A percentile compares a stretch with the other conserved stretches of the same genome.
These are phyloP conservation scores for Aspergillus cejpii DNA, from an alignment of 2,329 filamentous ascomycete genomes.

Conservation along the genomic window DNA sequence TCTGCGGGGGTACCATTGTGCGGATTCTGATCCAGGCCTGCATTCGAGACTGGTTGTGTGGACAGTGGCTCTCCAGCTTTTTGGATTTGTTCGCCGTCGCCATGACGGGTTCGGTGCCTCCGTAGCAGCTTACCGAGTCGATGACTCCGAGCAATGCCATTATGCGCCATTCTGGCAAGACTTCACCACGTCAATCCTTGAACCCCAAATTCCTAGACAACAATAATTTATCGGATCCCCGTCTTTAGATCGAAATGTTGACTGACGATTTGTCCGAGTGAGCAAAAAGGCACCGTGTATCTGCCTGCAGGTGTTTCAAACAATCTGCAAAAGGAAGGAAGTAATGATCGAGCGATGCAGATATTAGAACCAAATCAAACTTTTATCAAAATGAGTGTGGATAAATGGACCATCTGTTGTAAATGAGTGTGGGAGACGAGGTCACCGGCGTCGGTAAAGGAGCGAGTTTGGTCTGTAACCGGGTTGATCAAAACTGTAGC, in stretches of 20 bases:
- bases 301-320: conserved; percentile 12
- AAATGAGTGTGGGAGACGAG: no score
- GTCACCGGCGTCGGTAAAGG: no score
- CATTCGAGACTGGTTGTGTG: not conserved
- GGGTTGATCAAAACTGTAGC: conserved; percentile 1
- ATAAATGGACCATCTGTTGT: conserved; percentile 2
- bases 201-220: not conserved
- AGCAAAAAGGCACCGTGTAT: conserved; percentile 4
- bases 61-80: not conserved
- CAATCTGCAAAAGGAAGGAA: conserved; percentile 4
- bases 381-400: conserved; percentile 5
- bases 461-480: conserved; percentile 4
- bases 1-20: not conserved
- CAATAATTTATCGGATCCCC: not conserved
- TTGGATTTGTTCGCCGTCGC: not conserved
- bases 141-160: conserved; percentile 11
- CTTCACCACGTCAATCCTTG: not conserved
- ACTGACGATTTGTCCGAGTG: not conserved
- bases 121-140: conserved; percentile 11
- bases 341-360: not conserved
- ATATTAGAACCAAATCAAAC: not conserved
- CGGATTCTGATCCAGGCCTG: not conserved
- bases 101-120: conserved; percentile 1
- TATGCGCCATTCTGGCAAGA: conserved; percentile 14
- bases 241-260: not conserved